Percentiles rank a stretch among this genome's conserved stretches.
These are phyloP conservation scores for Trichosporon inkin DNA, from an alignment of 1,284 basidiomycete species.

Conservation along the genomic window DNA sequence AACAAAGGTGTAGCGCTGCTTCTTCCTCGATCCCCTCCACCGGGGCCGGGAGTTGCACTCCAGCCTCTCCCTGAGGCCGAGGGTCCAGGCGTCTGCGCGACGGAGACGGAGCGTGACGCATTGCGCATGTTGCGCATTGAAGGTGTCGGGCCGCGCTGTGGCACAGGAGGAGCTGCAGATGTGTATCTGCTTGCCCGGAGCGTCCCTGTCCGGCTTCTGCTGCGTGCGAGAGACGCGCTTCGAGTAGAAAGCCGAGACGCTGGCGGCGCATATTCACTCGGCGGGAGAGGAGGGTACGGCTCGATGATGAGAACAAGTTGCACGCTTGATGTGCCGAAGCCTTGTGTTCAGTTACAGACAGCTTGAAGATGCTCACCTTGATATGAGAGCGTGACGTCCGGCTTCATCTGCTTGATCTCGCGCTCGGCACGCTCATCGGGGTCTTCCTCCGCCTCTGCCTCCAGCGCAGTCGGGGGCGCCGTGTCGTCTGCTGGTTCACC, in stretches of 20 bases:
- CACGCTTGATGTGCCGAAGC: conserved; percentile 45
- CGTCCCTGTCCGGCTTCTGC: conserved; percentile 32
- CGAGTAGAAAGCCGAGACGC: conserved; percentile 44
- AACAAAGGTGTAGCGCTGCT: conserved; percentile 37
- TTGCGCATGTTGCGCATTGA: conserved; percentile 40
- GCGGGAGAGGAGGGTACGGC: conserved; percentile 43
- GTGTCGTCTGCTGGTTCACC: conserved; percentile 10
- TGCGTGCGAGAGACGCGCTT: conserved; percentile 33
- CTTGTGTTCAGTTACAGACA: conserved; percentile 18
- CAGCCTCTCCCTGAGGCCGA: conserved; percentile 7
- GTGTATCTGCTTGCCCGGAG: conserved; percentile 32
- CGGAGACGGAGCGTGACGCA: conserved; percentile 36
- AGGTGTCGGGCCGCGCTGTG: conserved; percentile 11
- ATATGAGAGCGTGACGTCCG: conserved; percentile 40
- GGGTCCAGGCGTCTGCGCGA: conserved; percentile 21
- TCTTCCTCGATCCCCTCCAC: background rate
- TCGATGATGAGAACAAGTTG: conserved; percentile 49
- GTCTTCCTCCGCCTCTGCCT: background rate
- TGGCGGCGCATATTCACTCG: conserved; percentile 43
- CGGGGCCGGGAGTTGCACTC: conserved; percentile 15
- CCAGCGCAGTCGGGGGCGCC: background rate
- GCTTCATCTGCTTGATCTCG: conserved; percentile 48
- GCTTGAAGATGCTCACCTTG: conserved; percentile 28
- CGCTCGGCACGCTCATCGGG: conserved; percentile 27
- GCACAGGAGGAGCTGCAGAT: conserved; percentile 33